phyloP scores from a whole-genome alignment of 2,329 filamentous ascomycete species.

The Elsinoe ampelina region DNA sequence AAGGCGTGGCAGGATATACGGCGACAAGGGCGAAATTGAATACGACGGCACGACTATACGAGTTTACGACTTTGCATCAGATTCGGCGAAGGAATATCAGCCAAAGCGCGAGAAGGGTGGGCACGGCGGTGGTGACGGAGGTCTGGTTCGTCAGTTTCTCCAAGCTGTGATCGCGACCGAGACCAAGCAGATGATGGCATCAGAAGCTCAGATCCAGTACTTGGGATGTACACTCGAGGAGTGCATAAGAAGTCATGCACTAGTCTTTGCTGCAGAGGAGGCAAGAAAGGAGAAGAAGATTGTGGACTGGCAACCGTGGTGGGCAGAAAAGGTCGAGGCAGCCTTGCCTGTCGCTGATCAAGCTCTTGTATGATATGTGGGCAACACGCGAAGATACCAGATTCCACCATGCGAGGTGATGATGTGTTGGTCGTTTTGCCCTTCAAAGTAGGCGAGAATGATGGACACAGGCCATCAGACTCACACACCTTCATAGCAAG shows the following conservation, averaged over 20 bases:
- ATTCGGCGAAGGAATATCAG: constrained; percentile 45
- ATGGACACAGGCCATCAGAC: too few species aligned
- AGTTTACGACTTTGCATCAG: constrained; percentile 61
- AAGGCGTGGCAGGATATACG: constrained; percentile 76
- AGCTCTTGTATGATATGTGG: background rate
- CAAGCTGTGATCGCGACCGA: constrained; percentile 72
- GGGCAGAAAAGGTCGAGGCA: constrained; percentile 48
- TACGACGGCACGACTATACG: constrained; percentile 73
- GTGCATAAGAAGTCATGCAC: constrained; percentile 76
- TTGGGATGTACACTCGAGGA: constrained; percentile 82
- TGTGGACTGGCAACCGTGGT: constrained; percentile 69
- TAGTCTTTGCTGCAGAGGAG: constrained; percentile 91
- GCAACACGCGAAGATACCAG: too few species aligned
- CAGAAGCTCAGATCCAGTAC: constrained; percentile 62
- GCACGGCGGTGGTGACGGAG: constrained; percentile 72
- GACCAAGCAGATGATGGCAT: constrained; percentile 55
- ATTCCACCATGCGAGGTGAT: too few species aligned
- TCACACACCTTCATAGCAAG: too few species aligned
- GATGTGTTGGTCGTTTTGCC: too few species aligned
- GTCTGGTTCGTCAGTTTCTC: constrained; percentile 74
- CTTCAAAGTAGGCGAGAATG: too few species aligned
- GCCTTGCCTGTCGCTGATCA: background rate
- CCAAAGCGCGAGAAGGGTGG: constrained; percentile 45
- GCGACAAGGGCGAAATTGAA: constrained; percentile 72
- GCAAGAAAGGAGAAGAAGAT: constrained; percentile 61